Evolutionary conservation across 2,329 filamentous ascomycete species (phyloP), one percentile per base, ranked within the genome.

Genomic region (Aspergillus melleus): DNA sequence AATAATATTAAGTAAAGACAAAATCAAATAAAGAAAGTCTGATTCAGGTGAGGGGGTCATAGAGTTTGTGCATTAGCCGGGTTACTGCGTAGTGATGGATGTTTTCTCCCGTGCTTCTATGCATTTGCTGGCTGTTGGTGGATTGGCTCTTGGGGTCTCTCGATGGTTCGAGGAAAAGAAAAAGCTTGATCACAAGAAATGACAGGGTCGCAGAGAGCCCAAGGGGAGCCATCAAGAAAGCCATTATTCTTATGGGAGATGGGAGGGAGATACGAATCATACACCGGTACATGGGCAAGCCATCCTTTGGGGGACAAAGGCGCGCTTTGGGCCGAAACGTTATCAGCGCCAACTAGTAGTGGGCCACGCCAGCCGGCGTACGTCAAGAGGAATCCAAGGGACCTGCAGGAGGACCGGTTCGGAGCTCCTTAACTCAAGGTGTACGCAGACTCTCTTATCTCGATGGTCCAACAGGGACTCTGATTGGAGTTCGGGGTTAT

Each of bases 71-170:
- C 12, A 12, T 11, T 36, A 14, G 11, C 11, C 10, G 10, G 32
- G 4, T 5, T 6, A 26, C 22, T 8, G 8, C 44, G 47, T 39
- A 4, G 26, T 26, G 8, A 16, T 52, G 29, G 47, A 50, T 54
- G 47, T 59, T 58, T 72, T 72, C 70, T 72, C 61, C 68, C 68
- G 63, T 56, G 54, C 64, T 72, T 72, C 70, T 59, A 69, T 72
- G 69, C 66, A 71, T 70, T 53, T 51, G 36, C 47, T 19, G 50
- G 24, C 30, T 24, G 53, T 49, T 36, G 50, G 49, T 53, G n/a
- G 39, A 24, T 46, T 22, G 29, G 20, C 12, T 29, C 16, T 16
- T 14, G 42, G 24, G 49, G 32, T 39, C 20, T 29, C 36, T n/a
- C 16, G 46, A 8, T 39, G 22, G 51, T 39, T 14, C 16, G 44